Conservation (phyloP, 1,139 yeast genomes). For the Tardiomyces digboiensis region DNA sequence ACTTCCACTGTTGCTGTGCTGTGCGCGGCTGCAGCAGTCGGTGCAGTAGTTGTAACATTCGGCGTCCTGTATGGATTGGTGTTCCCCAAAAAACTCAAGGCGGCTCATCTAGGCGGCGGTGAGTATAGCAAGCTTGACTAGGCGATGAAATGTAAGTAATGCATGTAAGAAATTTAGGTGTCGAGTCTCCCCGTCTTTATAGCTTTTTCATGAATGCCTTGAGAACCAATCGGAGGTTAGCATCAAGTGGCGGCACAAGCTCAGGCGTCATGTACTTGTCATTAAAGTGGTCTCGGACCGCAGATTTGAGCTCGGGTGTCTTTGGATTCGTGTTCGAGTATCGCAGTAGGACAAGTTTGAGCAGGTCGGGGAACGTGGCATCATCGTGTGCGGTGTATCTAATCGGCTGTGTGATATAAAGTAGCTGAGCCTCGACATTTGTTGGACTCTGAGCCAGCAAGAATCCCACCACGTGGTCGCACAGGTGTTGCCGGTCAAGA, state of each 20-base stretch:
- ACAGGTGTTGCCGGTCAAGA: conserved; percentile 59
- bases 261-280: conserved; percentile 12
- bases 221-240: conserved; percentile 16
- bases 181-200: conserved; percentile 3
- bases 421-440: conserved; percentile 35
- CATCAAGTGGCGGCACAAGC: conserved; percentile 15
- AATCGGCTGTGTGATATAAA: conserved; percentile 60
- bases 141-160: background rate
- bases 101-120: conserved; percentile 7
- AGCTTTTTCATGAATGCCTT: conserved; percentile 9
- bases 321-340: conserved; percentile 47
- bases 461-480: conserved; percentile 51
- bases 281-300: conserved; percentile 32
- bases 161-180: background rate
- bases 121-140: conserved; percentile 12
- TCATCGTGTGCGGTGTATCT: conserved; percentile 38
- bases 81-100: conserved; percentile 14
- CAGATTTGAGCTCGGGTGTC: conserved; percentile 33
- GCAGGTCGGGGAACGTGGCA: conserved; percentile 41
- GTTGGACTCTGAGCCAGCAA: conserved; percentile 27
- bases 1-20: conserved; percentile 1
- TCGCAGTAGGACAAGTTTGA: conserved; percentile 65
- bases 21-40: conserved; percentile 10
- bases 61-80: conserved; percentile 14
- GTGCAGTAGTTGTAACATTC: conserved; percentile 11